Evolutionary conservation across 208 protist species (phyloP).

Genomic region (Crithidia bombi): DNA sequence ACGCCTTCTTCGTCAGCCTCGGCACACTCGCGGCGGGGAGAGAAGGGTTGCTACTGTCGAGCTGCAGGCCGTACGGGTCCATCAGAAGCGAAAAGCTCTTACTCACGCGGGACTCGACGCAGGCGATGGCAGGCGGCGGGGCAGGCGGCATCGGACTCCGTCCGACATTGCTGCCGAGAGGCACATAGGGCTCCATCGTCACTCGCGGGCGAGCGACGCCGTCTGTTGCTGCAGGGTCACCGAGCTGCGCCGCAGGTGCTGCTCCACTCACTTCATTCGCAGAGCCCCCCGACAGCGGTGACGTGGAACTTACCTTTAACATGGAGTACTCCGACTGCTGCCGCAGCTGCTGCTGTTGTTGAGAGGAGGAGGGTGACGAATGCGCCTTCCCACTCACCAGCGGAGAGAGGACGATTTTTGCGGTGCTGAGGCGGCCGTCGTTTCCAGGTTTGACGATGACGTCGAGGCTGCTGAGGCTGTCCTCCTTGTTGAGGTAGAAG

Average conservation of each 20-base stretch:
- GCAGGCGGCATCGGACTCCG: not conserved
- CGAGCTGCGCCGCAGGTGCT: not conserved
- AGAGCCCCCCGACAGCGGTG: not conserved
- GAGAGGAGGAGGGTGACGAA: not conserved
- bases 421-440: not conserved
- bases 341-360: not conserved
- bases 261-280: not conserved
- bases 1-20: not conserved
- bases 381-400: not conserved
- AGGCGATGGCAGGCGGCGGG: not conserved
- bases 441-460: conserved; percentile 13
- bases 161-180: not conserved
- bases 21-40: not conserved
- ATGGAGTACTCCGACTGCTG: conserved; percentile 15
- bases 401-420: not conserved
- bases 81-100: conserved; percentile 13
- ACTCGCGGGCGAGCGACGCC: conserved; percentile 20
- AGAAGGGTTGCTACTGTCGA: conserved; percentile 9
- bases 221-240: not conserved
- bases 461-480: conserved; percentile 41
- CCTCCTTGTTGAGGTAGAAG: conserved; percentile 43
- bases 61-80: conserved; percentile 28
- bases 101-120: not conserved
- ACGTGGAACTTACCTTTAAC: not conserved
- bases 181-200: conserved; percentile 28